phyloP scores from a whole-genome alignment of 768 basidiomycete genomes.

The Pulveroboletus frians region DNA sequence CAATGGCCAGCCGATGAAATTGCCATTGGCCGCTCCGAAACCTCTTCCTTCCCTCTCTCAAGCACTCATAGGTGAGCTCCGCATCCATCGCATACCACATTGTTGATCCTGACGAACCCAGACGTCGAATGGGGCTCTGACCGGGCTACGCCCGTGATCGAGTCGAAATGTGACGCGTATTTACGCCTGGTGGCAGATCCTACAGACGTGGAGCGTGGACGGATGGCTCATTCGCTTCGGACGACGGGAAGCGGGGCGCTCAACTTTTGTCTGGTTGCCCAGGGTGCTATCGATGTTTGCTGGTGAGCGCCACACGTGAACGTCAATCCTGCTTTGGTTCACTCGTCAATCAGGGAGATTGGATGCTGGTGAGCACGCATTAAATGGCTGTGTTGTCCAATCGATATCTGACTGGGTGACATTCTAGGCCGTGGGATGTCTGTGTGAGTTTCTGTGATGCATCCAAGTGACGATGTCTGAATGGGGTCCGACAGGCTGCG shows the following conservation, averaged over 20 bases:
- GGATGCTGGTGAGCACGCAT: slow-evolving; percentile 52
- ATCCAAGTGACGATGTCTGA: background rate
- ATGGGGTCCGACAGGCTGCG: slow-evolving; percentile 49
- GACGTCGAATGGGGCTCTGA: slow-evolving; percentile 90
- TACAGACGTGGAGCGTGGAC: slow-evolving; percentile 49
- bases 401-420: background rate
- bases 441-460: slow-evolving; percentile 41
- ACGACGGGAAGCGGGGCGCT: slow-evolving; percentile 80
- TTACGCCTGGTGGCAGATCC: slow-evolving; percentile 70
- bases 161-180: slow-evolving; percentile 63
- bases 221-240: slow-evolving; percentile 81
- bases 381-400: background rate
- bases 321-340: background rate
- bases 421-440: slow-evolving; percentile 73
- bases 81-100: background rate
- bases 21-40: slow-evolving; percentile 63
- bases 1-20: slow-evolving; percentile 39
- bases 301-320: slow-evolving; percentile 47
- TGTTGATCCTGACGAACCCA: slow-evolving; percentile 14
- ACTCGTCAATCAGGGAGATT: slow-evolving; percentile 56
- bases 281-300: slow-evolving; percentile 82
- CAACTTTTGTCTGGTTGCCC: slow-evolving; percentile 82
- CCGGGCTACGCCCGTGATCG: slow-evolving; percentile 50
- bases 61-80: slow-evolving; percentile 55
- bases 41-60: slow-evolving; percentile 66